phyloP scores from a whole-genome alignment of 805 yeast genomes.

The Hanseniaspora hatyaiensis region DNA sequence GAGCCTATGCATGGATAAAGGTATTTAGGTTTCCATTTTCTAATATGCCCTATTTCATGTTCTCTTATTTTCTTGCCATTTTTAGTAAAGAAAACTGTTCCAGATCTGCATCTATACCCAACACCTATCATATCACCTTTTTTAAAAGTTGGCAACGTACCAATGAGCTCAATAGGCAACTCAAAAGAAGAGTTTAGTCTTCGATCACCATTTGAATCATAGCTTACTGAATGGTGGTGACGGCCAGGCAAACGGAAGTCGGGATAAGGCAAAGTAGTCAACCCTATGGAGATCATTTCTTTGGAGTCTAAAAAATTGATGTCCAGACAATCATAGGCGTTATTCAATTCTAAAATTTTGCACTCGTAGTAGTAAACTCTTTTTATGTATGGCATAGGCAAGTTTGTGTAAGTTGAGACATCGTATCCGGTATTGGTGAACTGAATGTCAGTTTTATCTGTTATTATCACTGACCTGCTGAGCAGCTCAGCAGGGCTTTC shows the following conservation, averaged over 20 bases:
- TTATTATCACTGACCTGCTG: slow-evolving; percentile 47
- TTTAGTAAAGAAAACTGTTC: slow-evolving; percentile 84
- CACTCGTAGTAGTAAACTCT: slow-evolving; percentile 84
- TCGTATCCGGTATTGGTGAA: slow-evolving; percentile 47
- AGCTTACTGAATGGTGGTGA: slow-evolving; percentile 72
- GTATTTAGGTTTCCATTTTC: slow-evolving; percentile 56
- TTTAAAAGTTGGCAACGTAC: slow-evolving; percentile 47
- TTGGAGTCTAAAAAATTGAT: slow-evolving; percentile 24
- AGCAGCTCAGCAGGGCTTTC: slow-evolving; percentile 26
- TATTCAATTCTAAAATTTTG: slow-evolving; percentile 60
- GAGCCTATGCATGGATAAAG: slow-evolving; percentile 87
- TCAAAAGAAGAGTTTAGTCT: slow-evolving; percentile 68
- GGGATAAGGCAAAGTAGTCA: slow-evolving; percentile 83
- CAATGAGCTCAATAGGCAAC: slow-evolving; percentile 34
- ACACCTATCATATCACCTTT: slow-evolving; percentile 90
- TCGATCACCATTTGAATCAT: slow-evolving; percentile 74
- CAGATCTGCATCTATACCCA: slow-evolving; percentile 72
- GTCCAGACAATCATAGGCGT: slow-evolving; percentile 16
- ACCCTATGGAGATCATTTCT: slow-evolving; percentile 59
- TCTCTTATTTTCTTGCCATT: slow-evolving; percentile 85
- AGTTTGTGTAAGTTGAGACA: slow-evolving; percentile 62
- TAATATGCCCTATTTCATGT: slow-evolving; percentile 63
- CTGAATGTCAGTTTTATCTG: slow-evolving; percentile 51
- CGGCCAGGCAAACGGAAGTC: slow-evolving; percentile 87
- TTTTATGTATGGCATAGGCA: slow-evolving; percentile 72